Base-by-base conservation (phyloP, 495 filamentous ascomycete species). In the Xylaria sp. region DNA sequence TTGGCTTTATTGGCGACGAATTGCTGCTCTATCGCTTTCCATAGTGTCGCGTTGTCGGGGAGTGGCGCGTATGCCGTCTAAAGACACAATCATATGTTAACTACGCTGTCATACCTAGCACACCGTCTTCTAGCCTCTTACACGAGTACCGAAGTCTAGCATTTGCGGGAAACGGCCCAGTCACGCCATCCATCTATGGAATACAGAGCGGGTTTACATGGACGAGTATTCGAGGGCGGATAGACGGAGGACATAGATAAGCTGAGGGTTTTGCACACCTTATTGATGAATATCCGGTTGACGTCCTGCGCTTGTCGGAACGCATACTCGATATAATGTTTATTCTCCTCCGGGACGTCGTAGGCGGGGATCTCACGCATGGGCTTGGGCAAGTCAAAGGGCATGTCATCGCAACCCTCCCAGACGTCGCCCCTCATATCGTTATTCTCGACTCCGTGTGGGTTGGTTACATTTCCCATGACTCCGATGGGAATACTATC, bases 361-460 rank as follows among this genome's bases (percentile, higher is more conserved):
- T 75, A 69, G 6, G 76, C 77, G 14, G 67, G 66, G 3, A 72
- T 68, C 59, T 58, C 65, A 29, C 77, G 74, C 76, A 78, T 76
- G 26, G 77, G 77, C 58, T 55, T 68, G 14, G 77, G 74, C 73
- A 79, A 71, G 29, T 79, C 77, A 55, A 79, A 79, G 1, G 76
- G 77, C 77, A 79, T 79, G n/a, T 79, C 77, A 33, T 74, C 71
- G 53, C 77, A 79, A 5, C 77, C 77, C 68, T 79, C 77, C 77
- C 77, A 79, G 26, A 73, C 67, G n/a, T 78, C 76, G 0, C 76
- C 77, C 57, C 74, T 74, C 0, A 61, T 55, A 0, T 61, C 72
- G 21, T 79, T 79, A 48, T 78, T 78, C 58, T 76, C 71, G 0
- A 78, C 71, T 0, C 77, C 77, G 33, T 79, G 74, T 52, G 77